A percentile compares a stretch with the other conserved stretches of the same genome.
phyloP scores from a whole-genome alignment of 352 stramenopile genomes.

The Globisporangium cederbergense region DNA sequence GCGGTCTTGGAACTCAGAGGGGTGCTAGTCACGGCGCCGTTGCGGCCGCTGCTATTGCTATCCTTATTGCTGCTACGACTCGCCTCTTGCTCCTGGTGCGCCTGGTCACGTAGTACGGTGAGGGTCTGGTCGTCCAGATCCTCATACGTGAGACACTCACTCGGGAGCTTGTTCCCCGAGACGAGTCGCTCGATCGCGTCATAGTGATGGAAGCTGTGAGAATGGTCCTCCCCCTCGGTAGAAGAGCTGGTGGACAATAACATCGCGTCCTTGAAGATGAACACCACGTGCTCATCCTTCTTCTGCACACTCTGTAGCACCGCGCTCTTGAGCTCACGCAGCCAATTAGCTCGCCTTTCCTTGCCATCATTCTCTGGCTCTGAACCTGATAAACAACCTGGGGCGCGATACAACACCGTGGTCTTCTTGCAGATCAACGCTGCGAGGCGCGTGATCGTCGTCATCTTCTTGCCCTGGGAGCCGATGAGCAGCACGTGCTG shows the following conservation, averaged over 20 bases:
- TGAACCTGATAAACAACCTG: background rate
- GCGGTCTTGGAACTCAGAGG: constrained; percentile 40
- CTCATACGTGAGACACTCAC: constrained; percentile 45
- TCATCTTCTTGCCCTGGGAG: constrained; percentile 39
- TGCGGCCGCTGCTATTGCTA: background rate
- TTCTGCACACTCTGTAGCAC: constrained; percentile 40
- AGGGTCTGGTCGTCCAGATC: constrained; percentile 52
- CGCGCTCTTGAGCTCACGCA: constrained; percentile 27
- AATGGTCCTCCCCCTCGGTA: background rate
- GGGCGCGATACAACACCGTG: constrained; percentile 26
- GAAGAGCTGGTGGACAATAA: constrained; percentile 14
- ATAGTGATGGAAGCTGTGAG: constrained; percentile 27
- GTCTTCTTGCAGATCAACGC: constrained; percentile 50
- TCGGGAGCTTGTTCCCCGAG: constrained; percentile 29
- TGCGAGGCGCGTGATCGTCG: constrained; percentile 46
- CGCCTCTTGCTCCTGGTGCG: constrained; percentile 11
- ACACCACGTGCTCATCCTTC: constrained; percentile 35
- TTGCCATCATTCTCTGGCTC: background rate
- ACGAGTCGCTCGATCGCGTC: constrained; percentile 46
- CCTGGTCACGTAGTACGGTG: constrained; percentile 28
- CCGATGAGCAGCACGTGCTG: constrained; percentile 51
- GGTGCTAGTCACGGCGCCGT: background rate
- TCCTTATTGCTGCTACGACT: background rate
- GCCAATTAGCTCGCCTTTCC: constrained; percentile 25
- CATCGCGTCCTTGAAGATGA: constrained; percentile 55